A percentile compares a stretch with the other conserved stretches of the same genome.
These are phyloP conservation scores for Chlorella sp. DNA, from an alignment of 139 green algal species.

Conservation along the genomic window DNA sequence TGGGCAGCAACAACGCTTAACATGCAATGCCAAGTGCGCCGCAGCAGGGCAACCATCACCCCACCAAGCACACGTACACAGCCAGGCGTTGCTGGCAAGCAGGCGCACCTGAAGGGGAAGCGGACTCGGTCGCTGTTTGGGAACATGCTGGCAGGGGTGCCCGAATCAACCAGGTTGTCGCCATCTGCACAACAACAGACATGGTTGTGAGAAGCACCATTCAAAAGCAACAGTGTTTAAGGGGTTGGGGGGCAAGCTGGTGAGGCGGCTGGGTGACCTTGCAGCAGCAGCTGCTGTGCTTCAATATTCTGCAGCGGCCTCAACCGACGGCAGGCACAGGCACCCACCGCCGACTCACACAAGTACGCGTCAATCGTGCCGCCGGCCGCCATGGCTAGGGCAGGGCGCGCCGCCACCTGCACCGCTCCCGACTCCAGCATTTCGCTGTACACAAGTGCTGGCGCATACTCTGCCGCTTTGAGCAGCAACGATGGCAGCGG, in stretches of 20 bases:
- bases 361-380: conserved; percentile 3
- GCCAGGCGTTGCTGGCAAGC: no score
- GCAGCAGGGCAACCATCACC: no score
- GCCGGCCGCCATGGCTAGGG: neutral
- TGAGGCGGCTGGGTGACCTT: neutral
- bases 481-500: conserved; percentile 2
- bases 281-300: no score
- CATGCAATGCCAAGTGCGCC: no score
- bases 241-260: neutral
- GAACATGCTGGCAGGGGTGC: neutral
- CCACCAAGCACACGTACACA: no score
- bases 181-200: no score
- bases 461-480: neutral
- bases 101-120: neutral
- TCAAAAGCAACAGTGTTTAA: no score
- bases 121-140: neutral
- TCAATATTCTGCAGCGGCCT: no score
- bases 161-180: neutral
- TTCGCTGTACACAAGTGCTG: neutral
- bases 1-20: no score
- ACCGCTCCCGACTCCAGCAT: neutral
- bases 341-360: neutral
- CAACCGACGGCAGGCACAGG: no score
- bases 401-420: neutral
- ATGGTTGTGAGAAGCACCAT: no score